These are phyloP conservation scores for Cucumis cinereus DNA, from an alignment of 306 rosid species.

Conservation along the genomic window DNA sequence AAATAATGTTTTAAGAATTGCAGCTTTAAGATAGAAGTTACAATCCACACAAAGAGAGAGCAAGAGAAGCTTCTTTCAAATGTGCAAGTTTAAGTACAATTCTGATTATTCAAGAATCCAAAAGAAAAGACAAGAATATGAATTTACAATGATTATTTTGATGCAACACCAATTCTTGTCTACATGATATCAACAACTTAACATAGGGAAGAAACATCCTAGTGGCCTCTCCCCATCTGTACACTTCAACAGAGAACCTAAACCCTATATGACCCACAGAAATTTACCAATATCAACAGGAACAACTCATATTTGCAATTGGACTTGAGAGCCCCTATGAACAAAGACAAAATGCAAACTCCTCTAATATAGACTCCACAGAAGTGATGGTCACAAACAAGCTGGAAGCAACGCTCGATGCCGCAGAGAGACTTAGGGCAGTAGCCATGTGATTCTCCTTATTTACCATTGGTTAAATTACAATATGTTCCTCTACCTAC, in stretches of 20 bases:
- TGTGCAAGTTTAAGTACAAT: background rate
- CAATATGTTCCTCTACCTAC: slow-evolving; percentile 41
- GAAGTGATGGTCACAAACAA: slow-evolving; percentile 12
- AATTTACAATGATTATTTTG: slow-evolving; percentile 1
- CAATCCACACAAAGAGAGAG: background rate
- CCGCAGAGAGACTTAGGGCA: slow-evolving; percentile 28
- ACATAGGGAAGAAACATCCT: slow-evolving; percentile 2
- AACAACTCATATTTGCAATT: slow-evolving; percentile 23
- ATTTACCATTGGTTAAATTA: slow-evolving; percentile 37
- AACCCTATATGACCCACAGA: slow-evolving; percentile 8
- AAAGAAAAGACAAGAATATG: background rate
- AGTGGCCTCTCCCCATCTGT: slow-evolving; percentile 19
- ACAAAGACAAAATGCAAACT: slow-evolving; percentile 5
- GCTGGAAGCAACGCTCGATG: background rate
- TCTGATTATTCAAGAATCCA: background rate
- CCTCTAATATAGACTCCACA: slow-evolving; percentile 16
- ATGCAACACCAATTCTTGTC: background rate
- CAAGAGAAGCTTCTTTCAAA: background rate
- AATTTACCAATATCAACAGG: slow-evolving; percentile 23
- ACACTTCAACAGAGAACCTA: slow-evolving; percentile 25
- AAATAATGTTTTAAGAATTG: background rate
- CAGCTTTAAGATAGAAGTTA: background rate
- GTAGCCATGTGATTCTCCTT: slow-evolving; percentile 47
- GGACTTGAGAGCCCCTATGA: slow-evolving; percentile 22
- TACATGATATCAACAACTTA: slow-evolving; percentile 5